Conservation (phyloP, 257 asterid species). For the Penstemon davidsonii region DNA sequence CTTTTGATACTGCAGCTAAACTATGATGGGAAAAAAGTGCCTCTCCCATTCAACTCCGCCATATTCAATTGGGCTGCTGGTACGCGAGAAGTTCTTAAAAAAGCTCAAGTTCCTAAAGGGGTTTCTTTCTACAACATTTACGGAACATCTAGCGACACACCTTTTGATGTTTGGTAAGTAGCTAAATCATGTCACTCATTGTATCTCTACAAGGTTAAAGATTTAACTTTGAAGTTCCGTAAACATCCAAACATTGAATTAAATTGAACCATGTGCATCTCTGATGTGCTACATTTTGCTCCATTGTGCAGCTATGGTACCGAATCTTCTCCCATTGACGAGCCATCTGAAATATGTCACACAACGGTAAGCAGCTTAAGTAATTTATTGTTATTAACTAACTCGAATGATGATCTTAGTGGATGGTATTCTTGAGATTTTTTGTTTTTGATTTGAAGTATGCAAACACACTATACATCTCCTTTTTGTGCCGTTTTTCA, state of each 20-base stretch:
- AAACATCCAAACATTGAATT: neutral
- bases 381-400: neutral
- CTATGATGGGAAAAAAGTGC: constrained; percentile 55
- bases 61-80: constrained; percentile 73
- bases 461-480: no score
- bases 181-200: constrained; percentile 12
- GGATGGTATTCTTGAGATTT: neutral
- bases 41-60: constrained; percentile 72
- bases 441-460: neutral
- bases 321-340: constrained; percentile 69
- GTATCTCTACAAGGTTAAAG: constrained; percentile 9
- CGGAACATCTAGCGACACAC: constrained; percentile 80
- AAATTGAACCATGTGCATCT: neutral
- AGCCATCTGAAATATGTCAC: constrained; percentile 69
- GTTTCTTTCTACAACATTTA: constrained; percentile 77
- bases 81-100: constrained; percentile 61
- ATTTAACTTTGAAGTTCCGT: neutral
- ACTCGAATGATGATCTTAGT: neutral
- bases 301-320: constrained; percentile 75
- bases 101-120: constrained; percentile 64
- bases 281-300: neutral
- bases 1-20: constrained; percentile 47
- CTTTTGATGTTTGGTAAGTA: constrained; percentile 82
- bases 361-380: constrained; percentile 49
- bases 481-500: no score